Percentiles rank a stretch among this genome's conserved stretches.
phyloP scores from a whole-genome alignment of 2,329 filamentous ascomycete genomes.

The Cyphellophora europaea region DNA sequence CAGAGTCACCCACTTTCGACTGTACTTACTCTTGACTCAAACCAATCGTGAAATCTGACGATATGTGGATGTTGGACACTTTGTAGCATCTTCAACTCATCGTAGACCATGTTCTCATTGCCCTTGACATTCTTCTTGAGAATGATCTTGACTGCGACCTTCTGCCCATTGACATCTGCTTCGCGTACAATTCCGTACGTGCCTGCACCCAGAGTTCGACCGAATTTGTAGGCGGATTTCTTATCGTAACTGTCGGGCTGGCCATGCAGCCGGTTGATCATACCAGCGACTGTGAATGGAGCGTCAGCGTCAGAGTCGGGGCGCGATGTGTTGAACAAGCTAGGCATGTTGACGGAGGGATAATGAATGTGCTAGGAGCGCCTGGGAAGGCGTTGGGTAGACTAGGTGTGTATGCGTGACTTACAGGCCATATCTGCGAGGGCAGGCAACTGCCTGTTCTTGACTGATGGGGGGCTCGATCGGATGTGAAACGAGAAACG shows the following conservation, averaged over 20 bases:
- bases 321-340: no score
- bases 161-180: slow-evolving; percentile 72
- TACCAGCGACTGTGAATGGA: slow-evolving; percentile 58
- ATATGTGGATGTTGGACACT: slow-evolving; percentile 88
- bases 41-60: slow-evolving; percentile 97
- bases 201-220: slow-evolving; percentile 85
- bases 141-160: slow-evolving; percentile 98
- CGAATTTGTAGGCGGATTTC: slow-evolving; percentile 92
- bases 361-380: no score
- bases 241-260: slow-evolving; percentile 98
- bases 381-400: no score
- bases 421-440: no score
- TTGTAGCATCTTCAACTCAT: slow-evolving; percentile 91
- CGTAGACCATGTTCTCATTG: slow-evolving; percentile 97
- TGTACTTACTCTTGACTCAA: slow-evolving; percentile 76
- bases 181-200: slow-evolving; percentile 98
- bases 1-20: not conserved
- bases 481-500: no score
- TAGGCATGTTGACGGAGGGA: no score
- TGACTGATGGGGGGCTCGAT: no score
- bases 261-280: slow-evolving; percentile 92
- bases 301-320: no score
- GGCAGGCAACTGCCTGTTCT: no score
- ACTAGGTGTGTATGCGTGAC: no score
- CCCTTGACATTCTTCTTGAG: slow-evolving; percentile 98